Evolutionary conservation across 257 asterid genomes (phyloP), one percentile per base, ranked within the genome.

Genomic region (Capsicum chinense): DNA sequence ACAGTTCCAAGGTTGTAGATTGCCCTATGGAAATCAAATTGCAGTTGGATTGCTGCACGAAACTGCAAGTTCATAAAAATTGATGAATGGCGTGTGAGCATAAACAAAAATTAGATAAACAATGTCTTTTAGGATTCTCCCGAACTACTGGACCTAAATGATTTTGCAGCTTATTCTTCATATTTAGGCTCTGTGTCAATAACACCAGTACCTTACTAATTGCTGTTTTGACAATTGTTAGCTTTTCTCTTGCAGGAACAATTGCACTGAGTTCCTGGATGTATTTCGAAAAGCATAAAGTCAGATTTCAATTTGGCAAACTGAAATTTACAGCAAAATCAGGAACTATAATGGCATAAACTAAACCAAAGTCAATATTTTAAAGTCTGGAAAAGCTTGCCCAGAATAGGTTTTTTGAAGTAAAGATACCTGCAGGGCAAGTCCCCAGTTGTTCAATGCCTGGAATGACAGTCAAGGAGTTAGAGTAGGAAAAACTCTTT

Each of bases 391-490:
- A 54, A 78, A 78, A 78, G 66, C 44, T 33, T 78, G 82, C 33
- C 48, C 50, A 33, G 50, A 14, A 33, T 33, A 78, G 64, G 52
- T 33, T 26, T 78, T 76, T 33, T 73, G 62, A 50, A 56, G 79
- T 84, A 78, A 71, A 85, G 35, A 69, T 90, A 97, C 99, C 99
- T 97, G 99, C 88, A 97, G 91, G 82, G 99, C 99, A 90, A 97
- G 99, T 82, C 99, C 99, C 99, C 99, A 97, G 89, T 97, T 97
- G 92, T 97, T 97, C 83, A 97, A 97, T 59, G 99, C 99, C 99
- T 97, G 93, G 83, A 84, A 76, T 11, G 85, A 85, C 68, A 86
- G 86, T 73, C 56, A 26, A 26, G 66, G 48, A 78, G 54, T 71
- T 90, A 91, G 91, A 84, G 87, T 42, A 79, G 74, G 63, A 85